These are phyloP conservation scores for Paecilomyces sp. DNA, from an alignment of 2,329 filamentous ascomycete species.

Conservation along the genomic window DNA sequence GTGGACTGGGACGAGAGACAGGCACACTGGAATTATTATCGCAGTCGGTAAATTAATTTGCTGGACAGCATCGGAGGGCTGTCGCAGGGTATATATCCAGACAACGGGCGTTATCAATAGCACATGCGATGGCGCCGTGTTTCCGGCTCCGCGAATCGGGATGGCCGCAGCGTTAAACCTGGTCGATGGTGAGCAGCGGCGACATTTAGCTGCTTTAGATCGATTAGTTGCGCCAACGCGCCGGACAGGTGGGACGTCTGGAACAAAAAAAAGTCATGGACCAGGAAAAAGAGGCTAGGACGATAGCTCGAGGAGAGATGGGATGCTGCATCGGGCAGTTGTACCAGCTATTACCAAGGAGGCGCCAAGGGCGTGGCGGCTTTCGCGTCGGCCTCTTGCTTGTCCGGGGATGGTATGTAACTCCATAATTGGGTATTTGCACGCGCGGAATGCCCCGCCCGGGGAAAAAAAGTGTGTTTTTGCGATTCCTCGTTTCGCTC, in stretches of 20 bases:
- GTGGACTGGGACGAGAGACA: not conserved
- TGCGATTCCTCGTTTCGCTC: no score
- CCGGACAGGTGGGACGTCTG: not conserved
- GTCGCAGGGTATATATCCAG: no score
- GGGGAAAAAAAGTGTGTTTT: no score
- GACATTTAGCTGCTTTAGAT: not conserved
- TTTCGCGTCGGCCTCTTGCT: not conserved
- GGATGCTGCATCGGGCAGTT: not conserved
- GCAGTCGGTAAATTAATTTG: not conserved
- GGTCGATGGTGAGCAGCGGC: not conserved
- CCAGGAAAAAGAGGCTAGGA: not conserved
- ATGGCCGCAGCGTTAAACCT: not conserved
- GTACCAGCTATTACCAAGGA: not conserved
- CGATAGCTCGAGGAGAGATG: not conserved
- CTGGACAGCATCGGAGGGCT: not conserved
- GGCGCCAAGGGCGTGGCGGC: not conserved
- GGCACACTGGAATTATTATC: not conserved
- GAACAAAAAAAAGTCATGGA: not conserved
- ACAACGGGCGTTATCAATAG: not conserved
- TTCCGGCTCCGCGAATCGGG: not conserved
- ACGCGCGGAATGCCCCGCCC: no score
- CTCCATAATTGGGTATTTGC: no score
- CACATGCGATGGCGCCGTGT: not conserved
- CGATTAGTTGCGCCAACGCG: not conserved
- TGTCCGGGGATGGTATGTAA: not conserved